Percentiles rank a stretch among this genome's conserved stretches.
Evolutionary conservation across 164 flowering plant species (phyloP).

Genomic region (Aristolochia contorta): DNA sequence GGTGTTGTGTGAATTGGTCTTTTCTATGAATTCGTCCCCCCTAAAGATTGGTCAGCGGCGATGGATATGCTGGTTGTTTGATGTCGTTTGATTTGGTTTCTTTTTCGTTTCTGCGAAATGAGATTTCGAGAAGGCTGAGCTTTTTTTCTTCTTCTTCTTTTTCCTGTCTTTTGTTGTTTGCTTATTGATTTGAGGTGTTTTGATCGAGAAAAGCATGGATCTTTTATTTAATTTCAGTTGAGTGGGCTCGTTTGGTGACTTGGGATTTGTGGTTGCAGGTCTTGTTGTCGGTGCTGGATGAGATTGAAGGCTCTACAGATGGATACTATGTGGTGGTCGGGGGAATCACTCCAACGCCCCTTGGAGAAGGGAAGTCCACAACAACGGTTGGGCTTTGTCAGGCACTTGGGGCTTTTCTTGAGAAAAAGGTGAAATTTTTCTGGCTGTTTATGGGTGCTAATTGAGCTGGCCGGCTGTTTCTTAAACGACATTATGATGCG

Average conservation of each 20-base stretch:
- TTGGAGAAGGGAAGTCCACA: conserved; percentile 99
- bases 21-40: too few species aligned
- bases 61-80: too few species aligned
- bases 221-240: not conserved
- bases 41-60: too few species aligned
- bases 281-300: conserved; percentile 73
- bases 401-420: conserved; percentile 90
- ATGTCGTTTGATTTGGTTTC: too few species aligned
- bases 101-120: too few species aligned
- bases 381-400: conserved; percentile 98
- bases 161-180: not conserved
- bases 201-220: not conserved
- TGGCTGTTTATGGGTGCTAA: not conserved
- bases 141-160: too few species aligned
- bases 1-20: not conserved
- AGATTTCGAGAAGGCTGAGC: not conserved
- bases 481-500: too few species aligned
- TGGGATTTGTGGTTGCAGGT: conserved; percentile 33
- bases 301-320: conserved; percentile 58
- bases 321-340: conserved; percentile 98
- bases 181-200: not conserved
- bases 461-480: too few species aligned
- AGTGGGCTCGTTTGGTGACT: not conserved
- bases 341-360: conserved; percentile 97
- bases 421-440: conserved; percentile 71